Conservation (phyloP, 2,329 filamentous ascomycete species). For the Rasamsonia emersonii region DNA sequence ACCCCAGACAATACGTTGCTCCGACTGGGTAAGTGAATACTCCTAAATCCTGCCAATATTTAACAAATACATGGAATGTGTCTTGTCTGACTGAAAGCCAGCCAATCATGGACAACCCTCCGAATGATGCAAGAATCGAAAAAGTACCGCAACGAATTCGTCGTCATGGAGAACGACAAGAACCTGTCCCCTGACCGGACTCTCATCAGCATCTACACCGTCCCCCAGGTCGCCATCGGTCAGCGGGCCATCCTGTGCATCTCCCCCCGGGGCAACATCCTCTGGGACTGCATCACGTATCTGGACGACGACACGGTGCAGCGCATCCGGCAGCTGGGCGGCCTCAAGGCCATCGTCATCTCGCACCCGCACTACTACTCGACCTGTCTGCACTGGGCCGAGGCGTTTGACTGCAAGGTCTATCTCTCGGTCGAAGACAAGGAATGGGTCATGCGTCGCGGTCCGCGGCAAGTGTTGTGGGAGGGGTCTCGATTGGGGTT, state of each 20-base stretch:
- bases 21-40: conserved; percentile 17
- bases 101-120: conserved; percentile 23
- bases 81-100: not conserved
- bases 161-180: conserved; percentile 6
- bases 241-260: conserved; percentile 63
- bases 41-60: too few relatives aligned
- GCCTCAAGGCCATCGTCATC: conserved; percentile 63
- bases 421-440: conserved; percentile 59
- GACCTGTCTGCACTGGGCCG: conserved; percentile 66
- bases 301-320: conserved; percentile 56
- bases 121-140: conserved; percentile 14
- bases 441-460: conserved; percentile 51
- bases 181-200: conserved; percentile 3
- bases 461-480: conserved; percentile 21
- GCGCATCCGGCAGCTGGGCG: conserved; percentile 52
- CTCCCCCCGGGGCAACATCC: conserved; percentile 59
- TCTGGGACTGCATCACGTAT: conserved; percentile 71
- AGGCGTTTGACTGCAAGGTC: conserved; percentile 59
- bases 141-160: conserved; percentile 17
- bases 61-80: too few relatives aligned
- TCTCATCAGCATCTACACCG: conserved; percentile 20
- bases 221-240: conserved; percentile 61
- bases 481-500: conserved; percentile 32
- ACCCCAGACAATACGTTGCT: conserved; percentile 22
- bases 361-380: conserved; percentile 78